Conservation (phyloP, 495 filamentous ascomycete genomes). For the Neurospora sp. region DNA sequence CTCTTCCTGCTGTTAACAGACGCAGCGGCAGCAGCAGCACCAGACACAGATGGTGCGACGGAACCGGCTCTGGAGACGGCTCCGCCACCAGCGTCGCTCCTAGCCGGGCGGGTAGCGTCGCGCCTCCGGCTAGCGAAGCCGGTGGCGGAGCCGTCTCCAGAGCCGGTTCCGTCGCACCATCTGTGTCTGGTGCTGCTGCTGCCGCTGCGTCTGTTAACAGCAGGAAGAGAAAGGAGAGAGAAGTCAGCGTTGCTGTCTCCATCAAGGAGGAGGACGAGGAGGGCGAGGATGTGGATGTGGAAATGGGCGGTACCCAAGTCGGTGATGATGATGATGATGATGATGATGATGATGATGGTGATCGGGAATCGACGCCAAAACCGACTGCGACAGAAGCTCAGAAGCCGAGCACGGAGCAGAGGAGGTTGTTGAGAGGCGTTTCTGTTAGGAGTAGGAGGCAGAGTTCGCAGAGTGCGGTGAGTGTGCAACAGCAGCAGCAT, state of each 20-base stretch:
- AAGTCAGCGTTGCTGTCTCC: conserved; percentile 17
- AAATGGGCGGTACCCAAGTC: background rate
- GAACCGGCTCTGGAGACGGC: conserved; percentile 8
- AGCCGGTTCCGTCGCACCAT: background rate
- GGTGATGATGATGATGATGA: background rate
- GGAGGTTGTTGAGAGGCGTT: background rate
- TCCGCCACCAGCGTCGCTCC: background rate
- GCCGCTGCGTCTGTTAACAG: background rate
- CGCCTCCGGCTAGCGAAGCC: background rate
- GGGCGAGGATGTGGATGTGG: conserved; percentile 13
- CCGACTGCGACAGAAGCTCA: background rate
- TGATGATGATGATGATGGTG: background rate
- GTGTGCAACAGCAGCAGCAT: background rate
- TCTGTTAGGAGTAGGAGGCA: background rate
- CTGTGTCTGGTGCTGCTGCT: background rate
- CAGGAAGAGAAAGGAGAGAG: conserved; percentile 15
- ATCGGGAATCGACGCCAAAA: background rate
- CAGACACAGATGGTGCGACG: background rate
- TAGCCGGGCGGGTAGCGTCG: background rate
- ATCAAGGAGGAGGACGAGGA: conserved; percentile 29
- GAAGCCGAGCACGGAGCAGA: background rate
- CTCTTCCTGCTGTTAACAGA: background rate
- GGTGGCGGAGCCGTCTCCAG: conserved; percentile 12
- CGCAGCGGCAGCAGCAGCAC: background rate
- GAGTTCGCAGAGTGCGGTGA: background rate